Percentiles rank a stretch among this genome's conserved stretches.
Evolutionary conservation across 345 rosid genomes (phyloP).

Genomic region (sweet orange (Citrus sinensis)): DVS_A1.0 CM039163.1:32175501-32176000

Average conservation of each 20-base stretch:
- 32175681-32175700: not conserved
- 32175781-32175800: not conserved
- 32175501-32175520: slow-evolving; percentile 27
- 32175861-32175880: not conserved
- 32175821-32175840: not conserved
- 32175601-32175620: slow-evolving; percentile 98
- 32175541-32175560: slow-evolving; percentile 57
- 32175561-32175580: slow-evolving; percentile 74
- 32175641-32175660: slow-evolving; percentile 75
- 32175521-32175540: not conserved
- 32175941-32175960: not conserved
- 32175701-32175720: not conserved
- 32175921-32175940: not conserved
- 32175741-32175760: not conserved
- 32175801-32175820: not conserved
- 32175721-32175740: not conserved
- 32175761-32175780: not conserved
- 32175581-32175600: slow-evolving; percentile 80
- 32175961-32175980: not conserved
- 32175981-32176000: not conserved
- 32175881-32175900: not conserved
- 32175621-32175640: slow-evolving; percentile 91
- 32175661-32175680: not conserved
- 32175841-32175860: not conserved
- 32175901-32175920: not conserved